Conservation (phyloP, 2,329 filamentous ascomycete species). For the Fulvia fulva region DNA sequence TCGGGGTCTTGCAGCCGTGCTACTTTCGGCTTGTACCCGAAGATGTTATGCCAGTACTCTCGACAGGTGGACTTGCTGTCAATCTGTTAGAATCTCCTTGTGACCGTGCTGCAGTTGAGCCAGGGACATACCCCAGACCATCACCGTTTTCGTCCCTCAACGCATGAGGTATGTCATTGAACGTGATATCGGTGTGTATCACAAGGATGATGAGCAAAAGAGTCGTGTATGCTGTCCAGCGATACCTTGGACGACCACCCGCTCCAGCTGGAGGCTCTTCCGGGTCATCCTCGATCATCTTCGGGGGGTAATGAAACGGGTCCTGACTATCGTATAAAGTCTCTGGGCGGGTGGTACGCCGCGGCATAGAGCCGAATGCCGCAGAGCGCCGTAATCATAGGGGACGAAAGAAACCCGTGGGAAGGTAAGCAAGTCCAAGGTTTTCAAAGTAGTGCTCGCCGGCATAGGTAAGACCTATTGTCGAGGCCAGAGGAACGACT, state of each 20-base stretch:
- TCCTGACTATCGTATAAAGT: too few species aligned
- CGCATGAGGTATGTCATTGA: conserved; percentile 3
- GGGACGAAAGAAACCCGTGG: too few species aligned
- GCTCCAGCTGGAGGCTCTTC: too few species aligned
- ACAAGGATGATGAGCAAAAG: conserved; percentile 3
- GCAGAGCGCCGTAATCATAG: too few species aligned
- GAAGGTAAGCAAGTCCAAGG: too few species aligned
- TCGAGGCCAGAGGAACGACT: too few species aligned
- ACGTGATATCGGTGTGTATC: conserved; percentile 5
- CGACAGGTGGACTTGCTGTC: conserved; percentile 1
- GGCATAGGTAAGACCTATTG: too few species aligned
- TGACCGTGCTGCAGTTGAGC: not conserved
- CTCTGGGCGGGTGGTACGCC: too few species aligned
- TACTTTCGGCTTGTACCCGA: conserved; percentile 1
- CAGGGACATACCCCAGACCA: conserved; percentile 1
- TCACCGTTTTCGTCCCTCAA: conserved; percentile 1
- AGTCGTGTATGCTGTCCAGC: conserved; percentile 1
- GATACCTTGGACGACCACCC: not conserved
- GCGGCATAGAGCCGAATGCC: too few species aligned
- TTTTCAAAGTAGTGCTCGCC: too few species aligned
- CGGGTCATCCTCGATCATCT: too few species aligned
- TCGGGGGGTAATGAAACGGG: too few species aligned
- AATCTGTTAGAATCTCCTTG: not conserved
- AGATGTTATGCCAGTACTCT: conserved; percentile 6
- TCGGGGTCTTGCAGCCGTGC: not conserved